Evolutionary conservation across 495 filamentous ascomycete species (phyloP).

Genomic region (Neurospora sp.): DNA sequence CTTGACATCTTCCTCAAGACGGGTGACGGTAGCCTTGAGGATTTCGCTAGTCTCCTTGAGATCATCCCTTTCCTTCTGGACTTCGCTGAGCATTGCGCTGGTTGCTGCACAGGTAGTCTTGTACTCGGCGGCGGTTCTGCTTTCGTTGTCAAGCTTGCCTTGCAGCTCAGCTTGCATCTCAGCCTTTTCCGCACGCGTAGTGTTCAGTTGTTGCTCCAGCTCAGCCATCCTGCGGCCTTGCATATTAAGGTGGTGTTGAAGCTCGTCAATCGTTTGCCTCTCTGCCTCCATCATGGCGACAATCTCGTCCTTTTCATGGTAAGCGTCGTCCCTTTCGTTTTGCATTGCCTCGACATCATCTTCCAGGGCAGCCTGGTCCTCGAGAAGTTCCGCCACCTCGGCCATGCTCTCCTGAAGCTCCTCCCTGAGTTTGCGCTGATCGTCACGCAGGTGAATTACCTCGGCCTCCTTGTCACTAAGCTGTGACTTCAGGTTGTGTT

Average conservation of each 20-base stretch:
- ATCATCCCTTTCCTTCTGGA: slow-evolving; percentile 30
- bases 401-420: slow-evolving; percentile 21
- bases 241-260: slow-evolving; percentile 30
- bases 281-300: slow-evolving; percentile 23
- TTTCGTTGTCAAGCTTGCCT: slow-evolving; percentile 25
- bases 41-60: slow-evolving; percentile 21
- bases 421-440: slow-evolving; percentile 12
- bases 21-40: slow-evolving; percentile 19
- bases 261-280: slow-evolving; percentile 31
- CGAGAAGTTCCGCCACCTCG: slow-evolving; percentile 1
- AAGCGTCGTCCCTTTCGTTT: slow-evolving; percentile 20
- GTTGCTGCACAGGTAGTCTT: slow-evolving; percentile 26
- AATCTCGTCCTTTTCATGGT: slow-evolving; percentile 4
- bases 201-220: slow-evolving; percentile 20
- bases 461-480: slow-evolving; percentile 5
- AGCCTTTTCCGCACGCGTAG: slow-evolving; percentile 11
- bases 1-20: slow-evolving; percentile 25
- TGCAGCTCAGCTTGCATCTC: slow-evolving; percentile 15
- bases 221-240: slow-evolving; percentile 26
- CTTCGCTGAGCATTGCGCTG: slow-evolving; percentile 26
- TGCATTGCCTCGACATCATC: slow-evolving; percentile 12
- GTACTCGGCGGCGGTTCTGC: slow-evolving; percentile 29
- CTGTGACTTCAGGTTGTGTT: slow-evolving; percentile 7
- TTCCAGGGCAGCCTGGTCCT: slow-evolving; percentile 5
- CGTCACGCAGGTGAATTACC: neutral